phyloP scores from a whole-genome alignment of 2,329 filamentous ascomycete genomes.

The Pyrenophora seminiperda region DNA sequence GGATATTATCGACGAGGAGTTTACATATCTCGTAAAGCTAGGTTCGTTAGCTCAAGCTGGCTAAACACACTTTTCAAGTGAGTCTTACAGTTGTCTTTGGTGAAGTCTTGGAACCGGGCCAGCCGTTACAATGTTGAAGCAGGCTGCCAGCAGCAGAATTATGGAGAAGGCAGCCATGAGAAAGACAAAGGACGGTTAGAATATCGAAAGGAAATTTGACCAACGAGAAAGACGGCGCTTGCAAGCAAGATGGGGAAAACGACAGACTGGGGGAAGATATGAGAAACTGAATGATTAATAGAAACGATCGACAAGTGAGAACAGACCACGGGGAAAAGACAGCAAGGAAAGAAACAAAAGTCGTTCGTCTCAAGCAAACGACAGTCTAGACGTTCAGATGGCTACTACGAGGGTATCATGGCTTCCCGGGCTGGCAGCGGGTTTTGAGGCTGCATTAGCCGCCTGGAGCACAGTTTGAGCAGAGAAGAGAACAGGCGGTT shows the following conservation, averaged over 20 bases:
- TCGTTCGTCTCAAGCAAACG: slow-evolving; percentile 33
- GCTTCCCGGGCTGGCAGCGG: slow-evolving; percentile 29
- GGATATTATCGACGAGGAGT: slow-evolving; percentile 20
- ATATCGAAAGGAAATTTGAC: slow-evolving; percentile 21
- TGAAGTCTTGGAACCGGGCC: slow-evolving; percentile 42
- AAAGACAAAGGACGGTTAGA: slow-evolving; percentile 27
- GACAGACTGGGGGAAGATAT: slow-evolving; percentile 28
- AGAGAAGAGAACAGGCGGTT: slow-evolving; percentile 32
- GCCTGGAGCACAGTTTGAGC: slow-evolving; percentile 47
- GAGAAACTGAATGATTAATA: slow-evolving; percentile 35
- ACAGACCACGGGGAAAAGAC: slow-evolving; percentile 29
- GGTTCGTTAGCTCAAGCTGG: slow-evolving; percentile 13
- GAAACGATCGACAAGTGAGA: slow-evolving; percentile 40
- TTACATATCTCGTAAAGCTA: slow-evolving; percentile 37
- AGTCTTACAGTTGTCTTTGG: slow-evolving; percentile 37
- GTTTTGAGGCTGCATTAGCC: slow-evolving; percentile 49
- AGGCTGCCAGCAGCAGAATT: slow-evolving; percentile 48
- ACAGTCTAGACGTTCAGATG: slow-evolving; percentile 34
- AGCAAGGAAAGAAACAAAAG: slow-evolving; percentile 25
- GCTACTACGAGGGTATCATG: slow-evolving; percentile 30
- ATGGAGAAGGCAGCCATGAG: slow-evolving; percentile 33
- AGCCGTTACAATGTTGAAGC: slow-evolving; percentile 32
- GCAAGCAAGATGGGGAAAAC: slow-evolving; percentile 1
- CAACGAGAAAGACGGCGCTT: slow-evolving; percentile 19
- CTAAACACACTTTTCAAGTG: not conserved